Percentiles rank a stretch among this genome's conserved stretches.
Evolutionary conservation across 768 basidiomycete genomes (phyloP).

Genomic region (Rickenella mellea): DNA sequence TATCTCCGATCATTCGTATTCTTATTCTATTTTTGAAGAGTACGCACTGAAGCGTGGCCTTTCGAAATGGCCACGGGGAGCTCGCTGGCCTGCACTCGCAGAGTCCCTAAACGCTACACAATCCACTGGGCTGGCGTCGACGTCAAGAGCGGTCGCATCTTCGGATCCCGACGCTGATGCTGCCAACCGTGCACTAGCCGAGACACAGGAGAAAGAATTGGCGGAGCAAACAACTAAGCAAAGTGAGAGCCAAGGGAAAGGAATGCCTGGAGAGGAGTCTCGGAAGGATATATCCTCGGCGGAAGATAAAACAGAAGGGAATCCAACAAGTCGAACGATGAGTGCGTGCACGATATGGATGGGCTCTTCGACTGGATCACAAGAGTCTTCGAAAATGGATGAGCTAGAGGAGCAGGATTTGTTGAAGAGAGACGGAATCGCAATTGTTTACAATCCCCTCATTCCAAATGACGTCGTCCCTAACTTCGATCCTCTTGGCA

Average conservation of each 20-base stretch:
- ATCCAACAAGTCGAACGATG: constrained; percentile 1
- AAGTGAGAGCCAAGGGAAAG: background rate
- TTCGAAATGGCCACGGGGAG: constrained; percentile 11
- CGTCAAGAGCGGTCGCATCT: no score
- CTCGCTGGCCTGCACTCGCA: constrained; percentile 11
- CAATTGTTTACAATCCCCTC: constrained; percentile 16
- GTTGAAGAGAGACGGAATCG: constrained; percentile 13
- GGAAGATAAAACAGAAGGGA: background rate
- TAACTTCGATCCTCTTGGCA: constrained; percentile 11
- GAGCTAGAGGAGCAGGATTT: constrained; percentile 13
- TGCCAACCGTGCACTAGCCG: constrained; percentile 9
- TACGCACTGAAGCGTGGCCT: constrained; percentile 7
- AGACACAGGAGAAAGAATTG: constrained; percentile 9
- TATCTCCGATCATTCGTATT: no score
- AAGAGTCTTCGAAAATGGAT: constrained; percentile 7
- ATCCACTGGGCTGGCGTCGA: no score
- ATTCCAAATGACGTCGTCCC: constrained; percentile 12
- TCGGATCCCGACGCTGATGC: background rate
- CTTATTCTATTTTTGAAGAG: constrained; percentile 1
- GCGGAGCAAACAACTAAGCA: constrained; percentile 9
- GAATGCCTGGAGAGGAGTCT: background rate
- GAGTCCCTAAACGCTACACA: background rate
- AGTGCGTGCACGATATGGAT: constrained; percentile 14
- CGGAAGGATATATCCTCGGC: background rate
- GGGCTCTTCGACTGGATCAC: constrained; percentile 11